Evolutionary conservation across 345 rosid genomes (phyloP).

Genomic region (Turritis glabra): DNA sequence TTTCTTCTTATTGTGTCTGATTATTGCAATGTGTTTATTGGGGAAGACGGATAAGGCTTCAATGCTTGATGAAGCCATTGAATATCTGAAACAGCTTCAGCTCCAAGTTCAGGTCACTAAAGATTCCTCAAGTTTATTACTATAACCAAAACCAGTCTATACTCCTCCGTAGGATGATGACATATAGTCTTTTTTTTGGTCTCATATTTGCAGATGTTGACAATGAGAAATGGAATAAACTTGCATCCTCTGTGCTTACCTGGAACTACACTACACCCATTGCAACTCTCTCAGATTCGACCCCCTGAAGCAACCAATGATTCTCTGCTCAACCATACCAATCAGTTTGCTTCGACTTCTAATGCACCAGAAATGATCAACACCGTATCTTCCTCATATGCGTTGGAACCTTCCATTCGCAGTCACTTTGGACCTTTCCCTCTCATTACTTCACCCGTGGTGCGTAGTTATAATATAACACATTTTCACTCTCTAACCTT

Average conservation of each 20-base stretch:
- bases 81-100: constrained; percentile 92
- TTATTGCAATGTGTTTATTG: constrained; percentile 20
- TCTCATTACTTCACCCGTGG: constrained; percentile 47
- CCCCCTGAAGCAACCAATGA: constrained; percentile 43
- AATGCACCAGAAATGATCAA: constrained; percentile 44
- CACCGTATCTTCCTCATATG: constrained; percentile 43
- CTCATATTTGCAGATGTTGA: constrained; percentile 56
- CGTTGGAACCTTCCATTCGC: constrained; percentile 60
- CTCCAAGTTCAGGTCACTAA: constrained; percentile 86
- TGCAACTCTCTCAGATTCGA: constrained; percentile 43
- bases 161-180: background rate
- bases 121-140: too few species aligned
- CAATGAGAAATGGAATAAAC: constrained; percentile 75
- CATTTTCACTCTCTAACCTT: background rate
- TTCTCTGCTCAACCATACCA: constrained; percentile 39
- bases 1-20: background rate
- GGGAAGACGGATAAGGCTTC: constrained; percentile 92
- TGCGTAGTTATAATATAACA: constrained; percentile 20
- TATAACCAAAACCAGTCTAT: background rate
- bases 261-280: constrained; percentile 50
- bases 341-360: constrained; percentile 43
- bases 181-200: background rate
- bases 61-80: constrained; percentile 94
- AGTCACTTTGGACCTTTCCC: constrained; percentile 54
- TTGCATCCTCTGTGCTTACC: constrained; percentile 71